A percentile compares a stretch with the other conserved stretches of the same genome.
Conservation (phyloP, 2,329 filamentous ascomycete genomes). For the Cladophialophora immunda region DNA sequence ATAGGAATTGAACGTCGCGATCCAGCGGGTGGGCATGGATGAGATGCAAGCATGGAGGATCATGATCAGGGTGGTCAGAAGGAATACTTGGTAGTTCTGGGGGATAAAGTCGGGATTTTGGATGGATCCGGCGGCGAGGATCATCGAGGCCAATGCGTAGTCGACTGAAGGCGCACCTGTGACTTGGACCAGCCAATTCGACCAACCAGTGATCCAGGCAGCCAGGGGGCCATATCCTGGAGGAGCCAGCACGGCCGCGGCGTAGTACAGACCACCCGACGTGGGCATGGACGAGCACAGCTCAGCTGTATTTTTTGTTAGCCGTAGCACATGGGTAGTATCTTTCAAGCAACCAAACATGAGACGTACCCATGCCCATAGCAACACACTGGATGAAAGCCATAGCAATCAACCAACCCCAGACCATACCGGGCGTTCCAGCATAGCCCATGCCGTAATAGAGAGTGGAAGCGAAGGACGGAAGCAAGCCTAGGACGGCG, state of each 20-base stretch:
- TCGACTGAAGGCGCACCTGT: constrained; percentile 73
- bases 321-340: constrained; percentile 14
- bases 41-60: constrained; percentile 72
- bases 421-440: constrained; percentile 70
- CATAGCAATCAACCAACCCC: constrained; percentile 79
- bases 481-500: constrained; percentile 74
- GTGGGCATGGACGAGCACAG: constrained; percentile 78
- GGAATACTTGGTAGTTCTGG: constrained; percentile 71
- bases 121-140: constrained; percentile 75
- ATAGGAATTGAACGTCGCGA: constrained; percentile 74
- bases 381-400: constrained; percentile 76
- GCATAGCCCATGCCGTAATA: constrained; percentile 73
- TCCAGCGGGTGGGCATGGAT: constrained; percentile 74
- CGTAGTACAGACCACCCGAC: constrained; percentile 76
- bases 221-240: constrained; percentile 71
- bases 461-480: constrained; percentile 75
- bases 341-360: neutral
- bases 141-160: constrained; percentile 74
- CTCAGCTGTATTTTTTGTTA: constrained; percentile 64
- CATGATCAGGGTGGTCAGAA: constrained; percentile 73
- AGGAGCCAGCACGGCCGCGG: constrained; percentile 74
- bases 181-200: constrained; percentile 73
- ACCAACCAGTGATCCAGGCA: constrained; percentile 75
- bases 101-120: constrained; percentile 71
- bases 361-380: constrained; percentile 60